Evolutionary conservation across 768 basidiomycete genomes (phyloP).

Genomic region (Boletus rufocinnamomeus): DNA sequence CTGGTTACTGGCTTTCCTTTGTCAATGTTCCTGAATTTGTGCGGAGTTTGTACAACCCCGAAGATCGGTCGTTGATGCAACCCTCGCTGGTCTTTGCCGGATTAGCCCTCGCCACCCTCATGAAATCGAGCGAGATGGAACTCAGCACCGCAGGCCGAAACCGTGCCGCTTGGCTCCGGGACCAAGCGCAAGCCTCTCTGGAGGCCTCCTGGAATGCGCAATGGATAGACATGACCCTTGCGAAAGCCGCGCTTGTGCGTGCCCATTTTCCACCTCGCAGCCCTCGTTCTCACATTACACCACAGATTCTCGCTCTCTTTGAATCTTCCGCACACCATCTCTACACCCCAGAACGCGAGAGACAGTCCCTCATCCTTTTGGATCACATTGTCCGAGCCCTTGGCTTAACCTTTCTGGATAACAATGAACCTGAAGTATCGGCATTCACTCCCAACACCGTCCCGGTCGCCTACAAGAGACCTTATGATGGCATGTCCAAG

Average conservation of each 20-base stretch:
- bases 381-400: constrained; percentile 65
- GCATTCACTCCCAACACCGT: constrained; percentile 52
- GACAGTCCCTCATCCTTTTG: constrained; percentile 53
- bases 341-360: constrained; percentile 56
- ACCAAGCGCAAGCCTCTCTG: constrained; percentile 56
- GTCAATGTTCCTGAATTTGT: constrained; percentile 60
- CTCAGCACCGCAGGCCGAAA: constrained; percentile 52
- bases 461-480: constrained; percentile 45
- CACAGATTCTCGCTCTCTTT: constrained; percentile 72
- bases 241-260: constrained; percentile 71
- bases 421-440: constrained; percentile 52
- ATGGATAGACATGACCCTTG: constrained; percentile 63
- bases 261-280: background rate
- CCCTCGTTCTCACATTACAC: constrained; percentile 15
- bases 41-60: constrained; percentile 50
- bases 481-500: constrained; percentile 32
- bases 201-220: constrained; percentile 50
- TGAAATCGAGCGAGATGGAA: constrained; percentile 72
- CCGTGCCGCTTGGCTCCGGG: constrained; percentile 58
- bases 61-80: constrained; percentile 59
- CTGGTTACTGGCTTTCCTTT: constrained; percentile 69
- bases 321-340: constrained; percentile 74
- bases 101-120: constrained; percentile 69
- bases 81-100: constrained; percentile 70
- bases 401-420: constrained; percentile 58